Evolutionary conservation across 1,284 basidiomycete genomes (phyloP), one percentile per base, ranked within the genome.

Genomic region (Ganoderma sinense): DNA sequence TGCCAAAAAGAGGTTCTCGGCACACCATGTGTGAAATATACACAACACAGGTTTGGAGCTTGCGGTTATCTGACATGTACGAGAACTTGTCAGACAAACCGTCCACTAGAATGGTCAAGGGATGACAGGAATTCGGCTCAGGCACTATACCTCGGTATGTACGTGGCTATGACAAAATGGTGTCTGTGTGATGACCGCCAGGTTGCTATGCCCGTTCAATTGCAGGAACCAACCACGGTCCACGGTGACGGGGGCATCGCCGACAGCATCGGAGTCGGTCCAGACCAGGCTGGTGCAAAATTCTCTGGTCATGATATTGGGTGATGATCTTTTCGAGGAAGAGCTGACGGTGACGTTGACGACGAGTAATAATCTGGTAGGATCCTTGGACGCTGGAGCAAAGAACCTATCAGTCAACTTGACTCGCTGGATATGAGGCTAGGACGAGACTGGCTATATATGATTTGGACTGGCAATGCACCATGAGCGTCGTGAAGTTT

Each of bases 11-110:
- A 33, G 53, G 31, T 56, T 31, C 53, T 33, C 31, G 53, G 53
- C 53, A 18, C 53, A 56, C 53, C 53, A 56, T 18, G 16, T 55
- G 26, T 55, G 26, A 18, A 31, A 0, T 31, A 26, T 20, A 56
- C 26, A 51, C 48, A 56, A 16, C 26, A 56, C 13, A 33, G 16
- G 20, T 33, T 29, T 33, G 16, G 29, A 29, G 53, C 53, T 29
- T 56, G 31, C 53, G 53, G 53, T 18, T 56, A 56, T 56, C 8
- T 56, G 53, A 56, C 53, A 33, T n/a, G n/a, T n/a, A n/a, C n/a
- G n/a, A 31, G 53, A 16, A 31, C 18, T 29, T 20, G 18, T 29
- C 53, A 20, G 53, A 31, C 7, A 55, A 14, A 31, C 29, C 26
- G 16, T 14, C 31, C 29, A 56, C 53, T 13, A 23, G 53, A 56